Evolutionary conservation across 2,329 filamentous ascomycete genomes (phyloP), one percentile per base, ranked within the genome.

Genomic region (Rosellinia necatrix): DNA sequence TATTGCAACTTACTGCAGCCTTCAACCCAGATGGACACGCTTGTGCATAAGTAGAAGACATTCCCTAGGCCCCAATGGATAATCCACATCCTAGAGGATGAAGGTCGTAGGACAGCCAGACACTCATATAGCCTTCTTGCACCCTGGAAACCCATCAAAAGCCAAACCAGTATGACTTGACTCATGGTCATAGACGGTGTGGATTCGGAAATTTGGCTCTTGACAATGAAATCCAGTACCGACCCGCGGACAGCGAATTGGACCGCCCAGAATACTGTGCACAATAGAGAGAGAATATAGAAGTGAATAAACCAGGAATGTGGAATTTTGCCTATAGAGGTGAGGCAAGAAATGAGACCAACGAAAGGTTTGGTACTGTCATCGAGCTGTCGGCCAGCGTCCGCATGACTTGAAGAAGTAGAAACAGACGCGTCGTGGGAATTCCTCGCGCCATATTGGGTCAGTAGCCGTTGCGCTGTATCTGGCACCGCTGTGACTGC

Each of bases 301-400:
- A 96, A 97, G 65, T 94, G 89, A 38, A 81, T 82, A 72, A 97
- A 97, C 86, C 90, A 97, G 59, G 82, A 82, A 74, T 97, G 94
- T 19, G 93, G 92, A 30, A 97, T 88, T 69, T 84, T 83, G 63
- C 75, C 74, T 40, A 74, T 60, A 1, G 75, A 72, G 3, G 76
- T 74, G 55, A 76, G 37, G 49, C 64, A 64, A 49, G 66, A 64
- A 35, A 78, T 50, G 25, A 73, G 35, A 4, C 54, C 62, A 46
- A 69, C 53, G 17, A 75, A 47, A 25, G 42, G 48, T 12, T 22
- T 8, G 4, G 62, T 46, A 32, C 35, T 52, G 44, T 56, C 52
- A 38, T 51, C 43, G 15, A 37, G 10, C 15, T 43, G 25, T 24
- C 9, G 24, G 21, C 22, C 8, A 24, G 15, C 32, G n/a, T 42